Base-by-base conservation (phyloP, 345 rosid genomes). In the Aquilaria malaccensis region DNA sequence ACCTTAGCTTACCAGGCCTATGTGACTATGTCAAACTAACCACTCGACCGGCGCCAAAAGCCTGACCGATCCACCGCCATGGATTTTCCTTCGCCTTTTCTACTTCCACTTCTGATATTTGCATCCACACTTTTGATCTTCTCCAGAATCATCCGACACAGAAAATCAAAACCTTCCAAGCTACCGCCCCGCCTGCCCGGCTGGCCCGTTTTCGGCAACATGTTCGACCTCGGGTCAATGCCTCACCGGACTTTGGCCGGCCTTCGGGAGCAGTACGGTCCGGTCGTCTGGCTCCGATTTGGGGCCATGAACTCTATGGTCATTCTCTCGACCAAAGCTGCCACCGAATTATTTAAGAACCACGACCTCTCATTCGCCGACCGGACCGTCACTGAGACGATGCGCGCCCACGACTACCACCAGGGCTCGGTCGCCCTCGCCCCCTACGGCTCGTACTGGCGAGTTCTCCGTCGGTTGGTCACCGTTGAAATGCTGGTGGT, bases 161-260 rank as follows among this genome's bases (percentile, higher is more conserved):
- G 47, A 52, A 58, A 32, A 22, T 13, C 61, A 9, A 30, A n/a
- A 30, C 50, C 2, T 11, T 6, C 49, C 3, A 69, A 63, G 50
- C 79, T 63, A 29, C 90, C 90, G 30, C 87, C 90, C 0, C 87
- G 90, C 0, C 90, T 87, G 6, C 63, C 78, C 1, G 85, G 90
- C 63, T 82, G 87, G 87, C 90, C 87, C 2, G 45, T 85, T 3
- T 5, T 85, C 4, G 87, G 90, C 52, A 82, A 85, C 74, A 22
- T 85, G 66, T 78, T 80, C 50, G 78, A 77, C 22, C 72, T 85
- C 0, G 84, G 85, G n/a, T 4, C 66, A 4, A 59, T 65, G 78
- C 85, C 91, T 0, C 91, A 85, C 61, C 76, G 81, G 7, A 70
- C 82, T 37, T 52, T 82, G 11, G 33, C 80, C 13, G 31, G 59